phyloP scores from a whole-genome alignment of 805 yeast genomes.

The Candida berthetii region DNA sequence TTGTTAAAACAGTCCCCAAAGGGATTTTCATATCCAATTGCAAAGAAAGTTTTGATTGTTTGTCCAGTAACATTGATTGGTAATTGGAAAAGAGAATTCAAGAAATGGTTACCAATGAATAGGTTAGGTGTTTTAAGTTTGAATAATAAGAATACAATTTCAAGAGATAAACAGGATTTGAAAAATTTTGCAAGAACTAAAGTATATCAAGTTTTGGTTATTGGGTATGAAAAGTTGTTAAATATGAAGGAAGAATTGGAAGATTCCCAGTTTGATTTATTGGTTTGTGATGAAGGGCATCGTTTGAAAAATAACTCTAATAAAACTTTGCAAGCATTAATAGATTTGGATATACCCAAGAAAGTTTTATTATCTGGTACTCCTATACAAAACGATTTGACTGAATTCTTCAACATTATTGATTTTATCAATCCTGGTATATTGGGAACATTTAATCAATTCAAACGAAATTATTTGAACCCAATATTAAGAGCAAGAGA shows the following conservation, averaged over 20 bases:
- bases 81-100: constrained; percentile 86
- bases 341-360: constrained; percentile 43
- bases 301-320: constrained; percentile 71
- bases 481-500: constrained; percentile 77
- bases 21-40: constrained; percentile 27
- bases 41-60: constrained; percentile 64
- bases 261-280: constrained; percentile 45
- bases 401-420: constrained; percentile 74
- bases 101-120: constrained; percentile 66
- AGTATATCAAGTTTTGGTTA: constrained; percentile 75
- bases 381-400: constrained; percentile 88
- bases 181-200: constrained; percentile 55
- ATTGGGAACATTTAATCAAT: constrained; percentile 53
- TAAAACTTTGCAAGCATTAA: constrained; percentile 55
- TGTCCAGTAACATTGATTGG: constrained; percentile 88
- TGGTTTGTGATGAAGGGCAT: constrained; percentile 96
- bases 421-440: constrained; percentile 84
- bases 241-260: constrained; percentile 22
- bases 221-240: constrained; percentile 80
- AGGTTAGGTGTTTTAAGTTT: constrained; percentile 63
- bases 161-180: constrained; percentile 42
- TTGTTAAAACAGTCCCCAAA: constrained; percentile 60
- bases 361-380: constrained; percentile 79
- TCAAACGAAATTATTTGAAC: constrained; percentile 54
- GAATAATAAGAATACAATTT: constrained; percentile 39